phyloP scores from a whole-genome alignment of 768 basidiomycete species.

The Podaxis sp. region DNA sequence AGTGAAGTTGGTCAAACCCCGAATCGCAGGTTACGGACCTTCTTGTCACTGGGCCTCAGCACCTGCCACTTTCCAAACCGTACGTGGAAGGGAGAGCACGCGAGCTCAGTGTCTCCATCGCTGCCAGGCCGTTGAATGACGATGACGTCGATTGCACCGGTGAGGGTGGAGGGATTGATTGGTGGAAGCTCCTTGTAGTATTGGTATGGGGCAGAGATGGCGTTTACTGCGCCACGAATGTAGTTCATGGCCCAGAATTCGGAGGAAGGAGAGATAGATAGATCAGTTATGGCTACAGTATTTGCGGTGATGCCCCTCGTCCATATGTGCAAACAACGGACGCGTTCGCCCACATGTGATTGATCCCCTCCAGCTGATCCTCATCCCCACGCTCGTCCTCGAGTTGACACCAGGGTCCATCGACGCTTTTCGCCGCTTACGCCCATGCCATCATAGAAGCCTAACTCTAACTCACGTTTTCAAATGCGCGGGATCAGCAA shows the following conservation, averaged over 20 bases:
- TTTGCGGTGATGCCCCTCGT: conserved; percentile 3
- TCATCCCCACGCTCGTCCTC: neutral
- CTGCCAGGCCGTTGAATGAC: conserved; percentile 79
- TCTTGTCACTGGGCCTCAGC: conserved; percentile 90
- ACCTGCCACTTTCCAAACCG: conserved; percentile 98
- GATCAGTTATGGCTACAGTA: conserved; percentile 15
- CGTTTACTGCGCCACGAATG: conserved; percentile 80
- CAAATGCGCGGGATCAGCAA: no score
- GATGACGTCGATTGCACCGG: conserved; percentile 98
- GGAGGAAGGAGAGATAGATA: conserved; percentile 19
- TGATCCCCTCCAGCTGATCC: no score
- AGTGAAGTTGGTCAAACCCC: neutral
- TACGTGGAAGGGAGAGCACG: conserved; percentile 96
- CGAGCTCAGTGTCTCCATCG: conserved; percentile 66
- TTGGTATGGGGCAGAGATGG: conserved; percentile 83
- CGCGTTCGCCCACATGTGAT: neutral
- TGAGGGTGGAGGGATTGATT: conserved; percentile 95
- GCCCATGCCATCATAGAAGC: no score
- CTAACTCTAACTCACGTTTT: no score
- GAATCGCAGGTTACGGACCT: conserved; percentile 42
- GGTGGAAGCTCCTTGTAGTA: conserved; percentile 85
- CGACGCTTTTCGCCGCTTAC: no score
- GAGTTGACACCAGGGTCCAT: no score
- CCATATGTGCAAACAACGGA: conserved; percentile 11
- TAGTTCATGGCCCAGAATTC: conserved; percentile 67